Evolutionary conservation across 192 early-diverging fungal genomes (phyloP).

Genomic region (Rhizoclosmatium sp.): DNA sequence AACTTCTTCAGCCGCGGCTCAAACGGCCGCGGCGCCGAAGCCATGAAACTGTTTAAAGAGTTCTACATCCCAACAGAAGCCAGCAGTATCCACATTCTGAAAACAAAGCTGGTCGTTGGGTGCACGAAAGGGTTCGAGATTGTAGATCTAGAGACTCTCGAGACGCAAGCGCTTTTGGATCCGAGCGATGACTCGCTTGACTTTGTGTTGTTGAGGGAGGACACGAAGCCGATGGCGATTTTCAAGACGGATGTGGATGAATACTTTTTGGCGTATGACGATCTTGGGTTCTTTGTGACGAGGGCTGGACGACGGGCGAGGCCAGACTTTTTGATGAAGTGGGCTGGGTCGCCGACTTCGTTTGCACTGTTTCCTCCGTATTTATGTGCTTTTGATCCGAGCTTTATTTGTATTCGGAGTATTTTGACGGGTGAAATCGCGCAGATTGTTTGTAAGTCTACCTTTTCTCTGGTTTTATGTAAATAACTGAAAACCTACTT

Average conservation of each 20-base stretch:
- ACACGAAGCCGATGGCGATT: slow-evolving; percentile 79
- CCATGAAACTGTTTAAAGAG: slow-evolving; percentile 73
- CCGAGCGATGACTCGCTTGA: slow-evolving; percentile 79
- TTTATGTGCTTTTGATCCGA: slow-evolving; percentile 87
- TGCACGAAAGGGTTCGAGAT: slow-evolving; percentile 94
- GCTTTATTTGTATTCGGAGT: slow-evolving; percentile 88
- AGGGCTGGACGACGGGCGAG: slow-evolving; percentile 80
- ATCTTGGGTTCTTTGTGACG: slow-evolving; percentile 93
- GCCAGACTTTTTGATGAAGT: slow-evolving; percentile 82
- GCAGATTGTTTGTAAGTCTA: slow-evolving; percentile 68
- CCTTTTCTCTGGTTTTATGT: too few species aligned
- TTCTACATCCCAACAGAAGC: slow-evolving; percentile 94
- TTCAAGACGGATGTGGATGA: slow-evolving; percentile 80
- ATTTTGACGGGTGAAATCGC: slow-evolving; percentile 74
- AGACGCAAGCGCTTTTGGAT: slow-evolving; percentile 88
- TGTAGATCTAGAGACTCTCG: slow-evolving; percentile 83
- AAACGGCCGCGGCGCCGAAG: slow-evolving; percentile 40
- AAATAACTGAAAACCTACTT: too few species aligned
- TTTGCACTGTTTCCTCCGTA: slow-evolving; percentile 87
- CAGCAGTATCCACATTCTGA: slow-evolving; percentile 84
- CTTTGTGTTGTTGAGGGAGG: slow-evolving; percentile 82
- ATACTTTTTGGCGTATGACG: slow-evolving; percentile 91
- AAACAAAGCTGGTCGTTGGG: slow-evolving; percentile 87
- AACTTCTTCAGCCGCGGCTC: slow-evolving; percentile 59
- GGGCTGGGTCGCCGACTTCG: slow-evolving; percentile 86